Evolutionary conservation across 306 rosid species (phyloP).

Genomic region (Dryas octopetala): DNA sequence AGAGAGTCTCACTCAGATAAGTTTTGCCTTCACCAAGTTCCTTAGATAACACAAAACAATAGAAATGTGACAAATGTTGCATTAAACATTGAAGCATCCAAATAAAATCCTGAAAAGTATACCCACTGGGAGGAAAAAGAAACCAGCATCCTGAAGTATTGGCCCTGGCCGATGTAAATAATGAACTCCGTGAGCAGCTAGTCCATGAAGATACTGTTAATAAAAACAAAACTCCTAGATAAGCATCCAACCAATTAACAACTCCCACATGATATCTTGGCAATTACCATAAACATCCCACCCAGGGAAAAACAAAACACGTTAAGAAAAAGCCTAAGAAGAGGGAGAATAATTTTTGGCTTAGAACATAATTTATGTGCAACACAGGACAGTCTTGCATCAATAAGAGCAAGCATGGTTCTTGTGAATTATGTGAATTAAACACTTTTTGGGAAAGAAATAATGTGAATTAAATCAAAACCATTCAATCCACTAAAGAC

Average conservation of each 20-base stretch:
- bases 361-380: neutral
- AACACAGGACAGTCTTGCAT: neutral
- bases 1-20: constrained; percentile 74
- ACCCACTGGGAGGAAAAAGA: constrained; percentile 76
- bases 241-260: neutral
- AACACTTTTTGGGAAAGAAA: neutral
- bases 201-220: constrained; percentile 74
- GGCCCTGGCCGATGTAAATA: constrained; percentile 87
- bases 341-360: neutral
- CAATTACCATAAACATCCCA: neutral
- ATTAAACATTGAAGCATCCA: neutral
- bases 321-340: neutral
- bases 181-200: constrained; percentile 91
- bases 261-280: neutral
- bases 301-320: neutral
- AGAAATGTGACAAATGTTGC: constrained; percentile 6
- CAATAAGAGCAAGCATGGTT: neutral
- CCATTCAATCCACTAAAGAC: neutral
- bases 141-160: constrained; percentile 79
- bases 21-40: constrained; percentile 77
- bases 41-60: constrained; percentile 32
- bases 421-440: neutral
- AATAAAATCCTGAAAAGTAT: constrained; percentile 7
- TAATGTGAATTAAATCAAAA: neutral
- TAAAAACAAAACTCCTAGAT: constrained; percentile 21